Conservation (phyloP, 139 green algal genomes). For the Dunaliella sp. region DNA sequence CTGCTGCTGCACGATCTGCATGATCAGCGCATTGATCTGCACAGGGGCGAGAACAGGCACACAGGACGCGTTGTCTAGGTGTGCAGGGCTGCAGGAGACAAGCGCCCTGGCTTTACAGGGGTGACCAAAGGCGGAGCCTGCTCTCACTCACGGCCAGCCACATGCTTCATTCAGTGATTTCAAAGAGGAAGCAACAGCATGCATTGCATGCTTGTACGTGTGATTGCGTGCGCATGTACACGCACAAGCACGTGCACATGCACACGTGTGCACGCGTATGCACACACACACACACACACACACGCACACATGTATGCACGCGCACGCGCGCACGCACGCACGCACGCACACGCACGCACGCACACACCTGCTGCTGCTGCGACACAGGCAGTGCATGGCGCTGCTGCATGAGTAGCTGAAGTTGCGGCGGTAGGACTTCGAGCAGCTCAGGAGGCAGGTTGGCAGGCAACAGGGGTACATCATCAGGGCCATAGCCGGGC, state of each 20-base stretch:
- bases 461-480: constrained; percentile 6
- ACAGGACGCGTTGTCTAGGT: too few species aligned
- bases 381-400: not conserved
- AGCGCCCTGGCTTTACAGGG: too few species aligned
- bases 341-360: not conserved
- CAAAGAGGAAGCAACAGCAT: too few species aligned
- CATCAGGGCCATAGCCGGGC: not conserved
- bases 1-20: constrained; percentile 16
- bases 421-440: not conserved
- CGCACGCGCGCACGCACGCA: not conserved
- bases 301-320: not conserved
- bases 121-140: too few species aligned
- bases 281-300: not conserved
- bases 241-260: too few species aligned
- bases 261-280: not conserved
- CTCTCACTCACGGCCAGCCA: too few species aligned
- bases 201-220: too few species aligned
- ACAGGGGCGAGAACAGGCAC: too few species aligned
- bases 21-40: constrained; percentile 11
- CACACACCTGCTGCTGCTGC: constrained; percentile 10
- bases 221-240: too few species aligned
- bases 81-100: too few species aligned
- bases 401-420: constrained; percentile 13
- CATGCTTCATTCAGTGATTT: too few species aligned
- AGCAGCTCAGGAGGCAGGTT: constrained; percentile 12